Conservation (phyloP, 2,329 filamentous ascomycete genomes). For the Emydomyces testavorans region DNA sequence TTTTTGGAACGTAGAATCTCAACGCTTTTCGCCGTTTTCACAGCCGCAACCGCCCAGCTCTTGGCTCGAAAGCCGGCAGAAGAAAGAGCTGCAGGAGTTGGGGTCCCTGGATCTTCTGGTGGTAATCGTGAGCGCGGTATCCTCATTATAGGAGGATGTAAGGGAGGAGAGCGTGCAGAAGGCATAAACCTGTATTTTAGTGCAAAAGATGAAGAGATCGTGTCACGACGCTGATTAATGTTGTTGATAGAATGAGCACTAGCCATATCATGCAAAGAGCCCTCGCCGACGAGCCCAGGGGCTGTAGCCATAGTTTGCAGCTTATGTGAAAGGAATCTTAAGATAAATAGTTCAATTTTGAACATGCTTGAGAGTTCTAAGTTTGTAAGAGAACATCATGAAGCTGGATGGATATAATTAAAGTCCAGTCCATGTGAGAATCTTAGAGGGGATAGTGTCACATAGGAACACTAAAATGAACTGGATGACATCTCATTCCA, state of each 20-base stretch:
- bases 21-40: conserved; percentile 12
- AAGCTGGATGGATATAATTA: not conserved
- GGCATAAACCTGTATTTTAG: conserved; percentile 4
- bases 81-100: conserved; percentile 3
- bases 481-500: not conserved
- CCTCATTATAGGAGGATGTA: not conserved
- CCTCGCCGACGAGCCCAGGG: not conserved
- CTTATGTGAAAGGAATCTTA: not conserved
- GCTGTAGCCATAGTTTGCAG: not conserved
- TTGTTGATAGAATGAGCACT: not conserved
- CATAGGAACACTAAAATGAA: not conserved
- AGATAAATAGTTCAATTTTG: not conserved
- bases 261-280: not conserved
- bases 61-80: conserved; percentile 8
- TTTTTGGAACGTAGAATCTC: conserved; percentile 13
- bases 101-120: conserved; percentile 8
- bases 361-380: not conserved
- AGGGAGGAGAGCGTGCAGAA: not conserved
- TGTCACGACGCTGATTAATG: not conserved
- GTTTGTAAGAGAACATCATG: not conserved
- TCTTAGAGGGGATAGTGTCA: not conserved
- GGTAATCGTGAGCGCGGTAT: not conserved
- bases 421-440: not conserved
- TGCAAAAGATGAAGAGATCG: not conserved
- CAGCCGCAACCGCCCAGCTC: conserved; percentile 14